Conservation (phyloP, 2,329 filamentous ascomycete genomes). For the Phaeosphaeria sp. region DNA sequence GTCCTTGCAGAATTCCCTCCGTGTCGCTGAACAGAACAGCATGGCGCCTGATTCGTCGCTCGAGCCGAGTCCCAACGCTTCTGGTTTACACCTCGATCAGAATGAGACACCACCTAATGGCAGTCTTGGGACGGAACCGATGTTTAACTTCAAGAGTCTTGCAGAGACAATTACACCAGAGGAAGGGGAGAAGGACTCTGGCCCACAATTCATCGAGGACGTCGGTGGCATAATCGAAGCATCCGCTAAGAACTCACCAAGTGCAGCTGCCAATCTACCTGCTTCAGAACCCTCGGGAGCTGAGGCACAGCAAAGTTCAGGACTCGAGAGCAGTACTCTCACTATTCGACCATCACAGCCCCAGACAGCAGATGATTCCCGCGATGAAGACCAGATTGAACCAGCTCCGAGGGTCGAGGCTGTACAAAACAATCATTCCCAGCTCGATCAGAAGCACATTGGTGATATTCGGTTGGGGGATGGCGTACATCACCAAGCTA, state of each 20-base stretch:
- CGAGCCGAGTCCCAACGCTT: conserved; percentile 60
- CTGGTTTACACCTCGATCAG: conserved; percentile 54
- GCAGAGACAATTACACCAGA: conserved; percentile 80
- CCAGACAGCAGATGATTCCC: conserved; percentile 6
- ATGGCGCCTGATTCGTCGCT: conserved; percentile 52
- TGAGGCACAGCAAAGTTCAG: not conserved
- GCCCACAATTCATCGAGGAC: conserved; percentile 51
- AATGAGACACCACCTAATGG: conserved; percentile 42
- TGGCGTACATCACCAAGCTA: conserved; percentile 34
- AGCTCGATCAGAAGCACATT: conserved; percentile 43
- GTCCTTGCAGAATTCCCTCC: conserved; percentile 56
- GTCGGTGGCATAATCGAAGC: conserved; percentile 17
- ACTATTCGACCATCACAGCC: conserved; percentile 33
- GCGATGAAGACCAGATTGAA: conserved; percentile 35
- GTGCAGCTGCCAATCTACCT: not conserved
- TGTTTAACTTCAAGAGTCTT: conserved; percentile 91
- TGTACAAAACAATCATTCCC: conserved; percentile 21
- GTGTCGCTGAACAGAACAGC: conserved; percentile 32
- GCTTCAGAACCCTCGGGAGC: not conserved
- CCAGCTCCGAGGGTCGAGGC: conserved; percentile 30
- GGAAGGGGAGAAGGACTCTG: conserved; percentile 53
- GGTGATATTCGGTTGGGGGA: conserved; percentile 40
- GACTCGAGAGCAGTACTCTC: conserved; percentile 32
- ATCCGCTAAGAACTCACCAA: conserved; percentile 3
- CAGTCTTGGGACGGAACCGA: conserved; percentile 68